These are phyloP conservation scores for Crithidia sp. DNA, from an alignment of 208 protist genomes.

Conservation along the genomic window DNA sequence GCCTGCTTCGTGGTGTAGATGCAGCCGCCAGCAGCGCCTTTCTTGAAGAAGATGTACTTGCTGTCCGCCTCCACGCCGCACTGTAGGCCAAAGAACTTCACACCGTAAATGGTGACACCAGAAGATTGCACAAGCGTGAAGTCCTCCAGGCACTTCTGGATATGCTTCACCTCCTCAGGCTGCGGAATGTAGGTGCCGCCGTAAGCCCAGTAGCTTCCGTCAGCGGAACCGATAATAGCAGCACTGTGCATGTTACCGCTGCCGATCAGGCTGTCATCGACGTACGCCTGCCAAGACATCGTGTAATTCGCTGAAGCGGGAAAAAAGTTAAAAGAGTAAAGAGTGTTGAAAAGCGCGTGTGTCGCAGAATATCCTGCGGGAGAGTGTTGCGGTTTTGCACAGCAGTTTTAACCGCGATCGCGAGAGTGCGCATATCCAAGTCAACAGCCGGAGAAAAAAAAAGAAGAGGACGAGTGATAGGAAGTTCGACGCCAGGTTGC, in stretches of 20 bases:
- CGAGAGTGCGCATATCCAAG: too few species aligned
- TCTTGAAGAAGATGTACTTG: conserved; percentile 91
- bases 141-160: conserved; percentile 71
- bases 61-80: conserved; percentile 69
- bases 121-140: conserved; percentile 69
- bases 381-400: too few species aligned
- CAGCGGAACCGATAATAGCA: conserved; percentile 73
- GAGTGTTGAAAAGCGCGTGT: conserved; percentile 3
- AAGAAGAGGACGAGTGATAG: too few species aligned
- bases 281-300: conserved; percentile 91
- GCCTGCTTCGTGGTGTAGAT: conserved; percentile 88
- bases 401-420: too few species aligned
- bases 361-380: background rate
- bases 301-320: conserved; percentile 4
- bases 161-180: conserved; percentile 84
- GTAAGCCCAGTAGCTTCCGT: conserved; percentile 91
- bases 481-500: too few species aligned
- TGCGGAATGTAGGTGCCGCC: conserved; percentile 87
- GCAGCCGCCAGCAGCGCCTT: conserved; percentile 83
- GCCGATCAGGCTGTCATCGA: conserved; percentile 88
- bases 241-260: conserved; percentile 91
- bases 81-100: conserved; percentile 90
- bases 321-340: conserved; percentile 11
- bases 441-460: too few species aligned
- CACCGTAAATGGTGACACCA: conserved; percentile 78